These are phyloP conservation scores for Paecilomyces niveus DNA, from an alignment of 2,329 filamentous ascomycete genomes.

Conservation along the genomic window DNA sequence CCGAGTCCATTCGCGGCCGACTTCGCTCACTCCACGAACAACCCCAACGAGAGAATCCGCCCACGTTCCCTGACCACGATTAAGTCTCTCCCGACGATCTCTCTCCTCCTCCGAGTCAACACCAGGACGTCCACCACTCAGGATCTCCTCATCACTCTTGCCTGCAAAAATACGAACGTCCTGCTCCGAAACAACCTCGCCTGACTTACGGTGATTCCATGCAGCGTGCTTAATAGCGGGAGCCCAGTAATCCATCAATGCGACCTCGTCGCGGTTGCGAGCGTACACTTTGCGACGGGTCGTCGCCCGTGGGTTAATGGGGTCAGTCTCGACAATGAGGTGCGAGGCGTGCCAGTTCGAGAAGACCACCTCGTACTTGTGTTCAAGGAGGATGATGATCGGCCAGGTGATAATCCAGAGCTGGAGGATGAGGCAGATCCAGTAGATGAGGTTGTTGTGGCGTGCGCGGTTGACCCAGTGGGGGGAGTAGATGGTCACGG, in stretches of 20 bases:
- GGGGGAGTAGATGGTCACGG: conserved; percentile 30
- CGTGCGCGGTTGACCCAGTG: conserved; percentile 32
- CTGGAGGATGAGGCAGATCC: conserved; percentile 27
- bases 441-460: conserved; percentile 27
- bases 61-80: conserved; percentile 17
- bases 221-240: conserved; percentile 31
- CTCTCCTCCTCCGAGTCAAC: conserved; percentile 12
- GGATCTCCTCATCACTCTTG: conserved; percentile 3
- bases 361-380: conserved; percentile 26
- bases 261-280: conserved; percentile 17
- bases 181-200: conserved; percentile 10
- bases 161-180: conserved; percentile 9
- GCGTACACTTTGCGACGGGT: conserved; percentile 16
- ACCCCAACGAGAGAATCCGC: conserved; percentile 18
- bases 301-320: not conserved
- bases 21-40: conserved; percentile 17
- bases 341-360: conserved; percentile 24
- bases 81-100: conserved; percentile 14
- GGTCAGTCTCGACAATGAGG: conserved; percentile 2
- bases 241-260: conserved; percentile 23
- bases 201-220: conserved; percentile 17
- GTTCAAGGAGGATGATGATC: conserved; percentile 29
- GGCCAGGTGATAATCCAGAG: conserved; percentile 36
- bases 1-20: conserved; percentile 16
- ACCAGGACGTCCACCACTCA: not conserved